phyloP scores from a whole-genome alignment of 495 filamentous ascomycete species.

The Neurospora hispaniola region DNA sequence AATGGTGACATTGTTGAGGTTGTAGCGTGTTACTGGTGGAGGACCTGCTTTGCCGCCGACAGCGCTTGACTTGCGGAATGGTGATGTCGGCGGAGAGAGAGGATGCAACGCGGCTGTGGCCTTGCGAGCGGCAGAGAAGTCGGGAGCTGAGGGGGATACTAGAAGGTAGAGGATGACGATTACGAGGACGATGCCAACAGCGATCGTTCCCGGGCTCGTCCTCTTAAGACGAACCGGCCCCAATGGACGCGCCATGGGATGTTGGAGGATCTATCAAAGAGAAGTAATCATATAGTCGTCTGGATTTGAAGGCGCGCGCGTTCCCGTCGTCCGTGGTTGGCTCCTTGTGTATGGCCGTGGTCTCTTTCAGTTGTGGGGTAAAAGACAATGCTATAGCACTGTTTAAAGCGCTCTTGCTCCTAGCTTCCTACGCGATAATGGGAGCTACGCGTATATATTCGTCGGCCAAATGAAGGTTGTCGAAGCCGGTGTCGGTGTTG shows the following conservation, averaged over 20 bases:
- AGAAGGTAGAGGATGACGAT: slow-evolving; percentile 46
- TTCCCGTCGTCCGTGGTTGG: not conserved
- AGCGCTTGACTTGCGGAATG: slow-evolving; percentile 61
- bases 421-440: not conserved
- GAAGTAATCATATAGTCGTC: slow-evolving; percentile 1
- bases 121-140: slow-evolving; percentile 26
- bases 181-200: slow-evolving; percentile 37
- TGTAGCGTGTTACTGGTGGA: slow-evolving; percentile 88
- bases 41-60: slow-evolving; percentile 48
- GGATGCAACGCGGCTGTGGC: slow-evolving; percentile 57
- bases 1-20: slow-evolving; percentile 86
- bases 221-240: slow-evolving; percentile 46
- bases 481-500: not conserved
- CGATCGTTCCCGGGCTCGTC: slow-evolving; percentile 41
- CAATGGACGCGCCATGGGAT: slow-evolving; percentile 40
- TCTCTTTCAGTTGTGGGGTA: not conserved
- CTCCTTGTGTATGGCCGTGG: not conserved
- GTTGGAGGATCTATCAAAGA: slow-evolving; percentile 6
- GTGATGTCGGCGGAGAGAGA: slow-evolving; percentile 72
- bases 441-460: not conserved
- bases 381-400: not conserved
- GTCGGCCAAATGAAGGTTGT: not conserved
- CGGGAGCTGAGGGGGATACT: slow-evolving; percentile 33
- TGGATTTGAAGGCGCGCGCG: not conserved
- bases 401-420: not conserved